These are phyloP conservation scores for Peronospora belbahrii DNA, from an alignment of 352 stramenopile genomes.

Conservation along the genomic window DNA sequence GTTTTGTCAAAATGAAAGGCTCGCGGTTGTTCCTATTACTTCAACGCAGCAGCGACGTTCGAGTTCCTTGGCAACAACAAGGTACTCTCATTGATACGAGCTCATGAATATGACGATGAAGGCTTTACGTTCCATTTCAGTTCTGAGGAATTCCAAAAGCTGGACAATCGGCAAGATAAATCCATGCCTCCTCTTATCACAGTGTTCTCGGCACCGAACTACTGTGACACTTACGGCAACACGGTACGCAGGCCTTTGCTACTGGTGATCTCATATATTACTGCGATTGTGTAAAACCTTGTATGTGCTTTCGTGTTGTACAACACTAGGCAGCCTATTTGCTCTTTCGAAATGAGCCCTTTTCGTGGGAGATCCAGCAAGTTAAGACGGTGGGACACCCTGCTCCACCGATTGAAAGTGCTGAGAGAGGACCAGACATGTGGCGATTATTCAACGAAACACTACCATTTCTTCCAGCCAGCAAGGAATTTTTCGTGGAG, in stretches of 20 bases:
- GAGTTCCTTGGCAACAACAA: slow-evolving; percentile 61
- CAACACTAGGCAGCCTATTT: slow-evolving; percentile 44
- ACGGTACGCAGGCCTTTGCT: slow-evolving; percentile 26
- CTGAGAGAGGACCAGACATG: slow-evolving; percentile 52
- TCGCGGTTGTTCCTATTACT: slow-evolving; percentile 81
- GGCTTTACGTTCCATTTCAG: slow-evolving; percentile 63
- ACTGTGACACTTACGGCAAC: slow-evolving; percentile 86
- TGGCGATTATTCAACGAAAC: slow-evolving; percentile 66
- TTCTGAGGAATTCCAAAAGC: slow-evolving; percentile 25
- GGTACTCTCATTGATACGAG: slow-evolving; percentile 64
- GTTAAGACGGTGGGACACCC: slow-evolving; percentile 41
- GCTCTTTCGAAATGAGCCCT: slow-evolving; percentile 35
- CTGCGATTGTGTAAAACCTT: background rate
- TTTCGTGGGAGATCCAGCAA: slow-evolving; percentile 50
- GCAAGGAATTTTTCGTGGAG: slow-evolving; percentile 77
- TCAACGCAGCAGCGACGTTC: slow-evolving; percentile 73
- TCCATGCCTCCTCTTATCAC: slow-evolving; percentile 82
- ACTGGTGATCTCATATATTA: background rate
- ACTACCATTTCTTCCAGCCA: slow-evolving; percentile 73
- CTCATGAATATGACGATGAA: slow-evolving; percentile 74
- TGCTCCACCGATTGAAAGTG: slow-evolving; percentile 36
- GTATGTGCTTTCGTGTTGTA: background rate
- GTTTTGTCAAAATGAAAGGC: too few relatives aligned
- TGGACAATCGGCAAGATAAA: slow-evolving; percentile 46
- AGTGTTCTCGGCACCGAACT: slow-evolving; percentile 93